Base-by-base conservation (phyloP, 192 early-diverging fungal genomes). In the Coemansia sp. region DNA sequence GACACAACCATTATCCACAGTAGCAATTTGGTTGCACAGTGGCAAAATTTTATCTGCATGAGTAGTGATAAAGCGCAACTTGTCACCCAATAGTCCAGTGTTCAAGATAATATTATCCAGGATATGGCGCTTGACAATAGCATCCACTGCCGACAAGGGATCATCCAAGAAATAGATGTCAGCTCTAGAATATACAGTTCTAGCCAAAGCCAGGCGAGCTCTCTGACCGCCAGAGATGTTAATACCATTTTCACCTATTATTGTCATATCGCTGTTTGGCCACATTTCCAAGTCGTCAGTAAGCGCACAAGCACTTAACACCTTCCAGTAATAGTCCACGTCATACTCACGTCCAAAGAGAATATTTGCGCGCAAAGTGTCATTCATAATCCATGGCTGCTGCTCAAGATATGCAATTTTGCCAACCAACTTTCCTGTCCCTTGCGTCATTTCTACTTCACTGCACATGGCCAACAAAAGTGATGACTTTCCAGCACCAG, bases 321-420 rank as follows among this genome's bases (percentile, higher is more conserved):
- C 84, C 27, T 86, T 84, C 59, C 85, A 72, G 80, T 90, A 93
- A 19, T 68, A 76, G 45, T 69, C 61, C n/a, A 67, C 66, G 48
- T 96, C 86, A 45, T 80, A 89, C 1, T 72, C 60, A 4, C 82
- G 85, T 0, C 93, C 92, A 81, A 96, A 94, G 31, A 93, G 44
- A 79, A 96, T 89, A 68, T 96, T 96, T 7, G 89, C 89, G 15
- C 87, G 85, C n/a, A 94, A 73, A 0, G 91, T 89, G 48, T 72
- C 71, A 65, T 82, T 76, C 68, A 76, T 73, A 27, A 82, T 76
- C 66, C 66, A 74, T 12, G 65, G 65, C 41, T 37, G 39, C 57
- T 82, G 79, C 62, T 67, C 69, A 23, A 74, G 14, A n/a, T 74
- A 71, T 3, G 70, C 79, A 36, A 82, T 62, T 0, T 31, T 42